Evolutionary conservation across 176 grass and related monocot genomes (phyloP), one percentile per base, ranked within the genome.

Genomic region (Hordeum marinum): DNA sequence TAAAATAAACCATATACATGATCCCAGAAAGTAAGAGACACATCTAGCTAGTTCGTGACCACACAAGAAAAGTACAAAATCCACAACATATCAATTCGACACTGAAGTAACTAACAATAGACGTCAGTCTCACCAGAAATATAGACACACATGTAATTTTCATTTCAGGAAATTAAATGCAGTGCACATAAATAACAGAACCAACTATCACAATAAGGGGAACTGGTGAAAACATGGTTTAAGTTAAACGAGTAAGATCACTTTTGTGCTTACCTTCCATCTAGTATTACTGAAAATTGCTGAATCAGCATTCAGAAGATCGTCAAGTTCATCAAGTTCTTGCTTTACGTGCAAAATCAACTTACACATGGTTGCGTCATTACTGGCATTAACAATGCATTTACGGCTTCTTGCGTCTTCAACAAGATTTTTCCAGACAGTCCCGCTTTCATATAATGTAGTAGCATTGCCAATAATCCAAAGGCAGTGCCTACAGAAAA

Each of bases 381-480:
- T 80, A 75, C 62, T 91, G 17, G 81, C 92, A 87, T 83, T 80
- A 63, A 81, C 83, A 24, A 85, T 57, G 39, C 85, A 90, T 58
- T 83, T 78, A 1, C 84, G 83, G 8, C 50, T 60, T 74, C 85
- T 12, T 1, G 92, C 94, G 75, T 94, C 86, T 59, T 18, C 40
- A 66, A 94, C 42, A 18, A 97, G 66, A 1, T 89, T 84, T 40
- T 32, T 80, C 94, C 94, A 97, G 8, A 92, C 68, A 1, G 94
- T 87, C 11, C 34, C 86, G 70, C 94, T 91, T 79, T 42, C 20
- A 11, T 4, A 68, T 8, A 97, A 67, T 24, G 94, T 92, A 71
- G 41, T 58, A 48, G 86, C 81, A 89, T 92, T 94, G 42, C 92
- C 94, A 26, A 94, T 63, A 57, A 97, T 90, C 94, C 92, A 97